A percentile compares a stretch with the other conserved stretches of the same genome.
phyloP scores from a whole-genome alignment of 2,329 filamentous ascomycete genomes.

The Monilinia vaccinii-corymbosi region DNA sequence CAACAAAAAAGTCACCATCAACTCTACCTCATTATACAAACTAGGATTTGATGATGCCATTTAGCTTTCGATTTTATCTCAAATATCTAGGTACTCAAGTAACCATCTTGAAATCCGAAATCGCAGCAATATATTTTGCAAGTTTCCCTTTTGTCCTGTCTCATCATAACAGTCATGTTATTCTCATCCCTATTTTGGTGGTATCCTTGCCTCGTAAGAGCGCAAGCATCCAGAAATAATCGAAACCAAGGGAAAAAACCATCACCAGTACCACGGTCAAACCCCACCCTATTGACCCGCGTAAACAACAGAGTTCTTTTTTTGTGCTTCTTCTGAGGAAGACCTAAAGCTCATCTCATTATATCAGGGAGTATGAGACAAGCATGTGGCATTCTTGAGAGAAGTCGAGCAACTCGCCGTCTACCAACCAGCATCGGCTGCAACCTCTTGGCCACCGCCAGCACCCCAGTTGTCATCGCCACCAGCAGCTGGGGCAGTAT shows the following conservation, averaged over 20 bases:
- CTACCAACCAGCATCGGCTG: background rate
- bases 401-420: background rate
- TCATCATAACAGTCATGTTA: background rate
- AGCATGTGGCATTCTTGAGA: background rate
- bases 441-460: background rate
- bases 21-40: background rate
- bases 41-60: background rate
- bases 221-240: background rate
- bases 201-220: background rate
- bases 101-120: background rate
- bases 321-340: background rate
- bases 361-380: background rate
- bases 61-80: background rate
- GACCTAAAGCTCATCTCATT: background rate
- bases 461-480: background rate
- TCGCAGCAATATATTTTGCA: background rate
- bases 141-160: background rate
- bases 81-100: conserved; percentile 1
- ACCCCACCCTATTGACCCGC: background rate
- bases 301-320: background rate
- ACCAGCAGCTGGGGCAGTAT: background rate
- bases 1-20: background rate
- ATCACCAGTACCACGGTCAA: background rate
- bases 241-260: background rate
- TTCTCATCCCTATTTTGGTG: background rate